These are phyloP conservation scores for Chrysophaeum taylorii DNA, from an alignment of 352 stramenopile genomes.

Conservation along the genomic window DNA sequence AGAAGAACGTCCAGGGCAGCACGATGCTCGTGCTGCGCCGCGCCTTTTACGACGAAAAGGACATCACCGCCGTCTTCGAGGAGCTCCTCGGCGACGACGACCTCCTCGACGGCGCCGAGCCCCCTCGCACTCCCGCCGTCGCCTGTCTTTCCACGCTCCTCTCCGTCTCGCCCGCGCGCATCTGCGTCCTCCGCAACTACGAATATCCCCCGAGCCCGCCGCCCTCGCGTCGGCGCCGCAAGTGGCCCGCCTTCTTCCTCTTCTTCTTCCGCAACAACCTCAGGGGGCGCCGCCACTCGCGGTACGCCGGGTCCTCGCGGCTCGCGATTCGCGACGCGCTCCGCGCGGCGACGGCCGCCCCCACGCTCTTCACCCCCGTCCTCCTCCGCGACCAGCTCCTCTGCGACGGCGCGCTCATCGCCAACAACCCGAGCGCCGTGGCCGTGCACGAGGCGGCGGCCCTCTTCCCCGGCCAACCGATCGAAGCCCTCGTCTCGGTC, in stretches of 20 bases:
- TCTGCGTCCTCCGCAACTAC: neutral
- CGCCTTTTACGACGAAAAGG: conserved; percentile 48
- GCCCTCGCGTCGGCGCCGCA: too few relatives aligned
- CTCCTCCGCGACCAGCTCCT: conserved; percentile 51
- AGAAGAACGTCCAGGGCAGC: conserved; percentile 44
- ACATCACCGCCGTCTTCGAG: conserved; percentile 45
- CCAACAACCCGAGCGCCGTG: conserved; percentile 51
- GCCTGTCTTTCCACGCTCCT: neutral
- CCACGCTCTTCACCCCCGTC: conserved; percentile 59
- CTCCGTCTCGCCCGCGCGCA: neutral
- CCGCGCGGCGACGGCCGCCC: conserved; percentile 50
- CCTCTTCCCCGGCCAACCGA: conserved; percentile 39
- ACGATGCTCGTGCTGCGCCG: neutral
- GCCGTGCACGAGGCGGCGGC: conserved; percentile 50
- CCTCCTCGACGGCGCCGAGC: conserved; percentile 36
- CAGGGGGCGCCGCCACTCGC: neutral
- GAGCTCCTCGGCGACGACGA: conserved; percentile 46
- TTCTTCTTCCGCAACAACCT: too few relatives aligned
- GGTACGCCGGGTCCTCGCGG: conserved; percentile 39
- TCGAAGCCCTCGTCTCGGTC: conserved; percentile 30
- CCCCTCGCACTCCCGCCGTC: neutral
- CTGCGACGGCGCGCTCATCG: conserved; percentile 53
- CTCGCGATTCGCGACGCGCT: conserved; percentile 48
- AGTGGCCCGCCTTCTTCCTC: too few relatives aligned
- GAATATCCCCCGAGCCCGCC: neutral